These are phyloP conservation scores for Fraxinus greggii DNA, from an alignment of 305 asterid species.

Conservation along the genomic window DNA sequence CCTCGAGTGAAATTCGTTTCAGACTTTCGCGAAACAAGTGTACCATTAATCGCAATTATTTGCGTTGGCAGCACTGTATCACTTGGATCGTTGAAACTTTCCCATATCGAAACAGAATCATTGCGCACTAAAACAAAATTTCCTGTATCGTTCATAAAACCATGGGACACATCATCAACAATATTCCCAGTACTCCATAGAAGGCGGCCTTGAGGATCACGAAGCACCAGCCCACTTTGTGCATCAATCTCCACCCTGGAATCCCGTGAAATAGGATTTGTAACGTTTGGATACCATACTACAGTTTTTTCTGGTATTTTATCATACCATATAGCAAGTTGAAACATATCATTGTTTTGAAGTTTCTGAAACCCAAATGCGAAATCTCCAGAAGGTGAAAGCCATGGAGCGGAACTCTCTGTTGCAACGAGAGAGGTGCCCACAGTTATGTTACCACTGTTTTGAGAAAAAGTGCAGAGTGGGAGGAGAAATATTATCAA, in stretches of 20 bases:
- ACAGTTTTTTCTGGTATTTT: slow-evolving; percentile 32
- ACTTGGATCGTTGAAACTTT: slow-evolving; percentile 43
- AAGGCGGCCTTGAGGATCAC: slow-evolving; percentile 16
- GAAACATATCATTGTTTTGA: neutral
- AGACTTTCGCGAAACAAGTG: slow-evolving; percentile 29
- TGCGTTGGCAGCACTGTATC: slow-evolving; percentile 57
- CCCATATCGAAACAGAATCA: slow-evolving; percentile 37
- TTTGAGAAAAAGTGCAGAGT: slow-evolving; percentile 21
- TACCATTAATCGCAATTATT: slow-evolving; percentile 14
- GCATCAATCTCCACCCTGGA: slow-evolving; percentile 18
- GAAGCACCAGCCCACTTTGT: slow-evolving; percentile 26
- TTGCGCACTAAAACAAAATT: slow-evolving; percentile 24
- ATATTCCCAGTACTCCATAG: slow-evolving; percentile 21
- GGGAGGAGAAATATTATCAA: slow-evolving; percentile 15
- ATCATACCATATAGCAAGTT: slow-evolving; percentile 25
- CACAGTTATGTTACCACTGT: slow-evolving; percentile 3
- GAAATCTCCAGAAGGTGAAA: slow-evolving; percentile 29
- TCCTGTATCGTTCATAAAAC: slow-evolving; percentile 37
- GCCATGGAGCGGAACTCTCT: slow-evolving; percentile 26
- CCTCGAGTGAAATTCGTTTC: slow-evolving; percentile 33
- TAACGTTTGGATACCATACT: slow-evolving; percentile 33
- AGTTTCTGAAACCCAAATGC: slow-evolving; percentile 35
- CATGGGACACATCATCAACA: slow-evolving; percentile 17
- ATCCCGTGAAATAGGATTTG: slow-evolving; percentile 15
- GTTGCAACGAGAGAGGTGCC: slow-evolving; percentile 25